Conservation (phyloP, 306 rosid species). For the Dryas drummondii region DNA sequence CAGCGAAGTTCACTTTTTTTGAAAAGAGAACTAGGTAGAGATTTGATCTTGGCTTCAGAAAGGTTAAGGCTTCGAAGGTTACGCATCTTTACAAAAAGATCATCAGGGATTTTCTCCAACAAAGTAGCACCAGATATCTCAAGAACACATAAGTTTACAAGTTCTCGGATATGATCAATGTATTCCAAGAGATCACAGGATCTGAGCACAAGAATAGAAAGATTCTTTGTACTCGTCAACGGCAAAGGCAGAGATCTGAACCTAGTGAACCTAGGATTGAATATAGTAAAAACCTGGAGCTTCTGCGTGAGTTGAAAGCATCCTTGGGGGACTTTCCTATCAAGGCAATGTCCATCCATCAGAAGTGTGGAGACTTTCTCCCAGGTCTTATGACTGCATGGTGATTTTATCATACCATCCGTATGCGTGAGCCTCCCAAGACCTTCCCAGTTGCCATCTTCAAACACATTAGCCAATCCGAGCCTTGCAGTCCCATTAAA, state of each 20-base stretch:
- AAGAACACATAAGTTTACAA: conserved; percentile 10
- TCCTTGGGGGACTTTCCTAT: conserved; percentile 16
- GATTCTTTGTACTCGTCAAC: not conserved
- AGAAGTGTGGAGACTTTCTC: conserved; percentile 22
- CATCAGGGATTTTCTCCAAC: not conserved
- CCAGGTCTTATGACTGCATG: not conserved
- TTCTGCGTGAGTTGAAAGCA: conserved; percentile 6
- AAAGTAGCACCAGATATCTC: conserved; percentile 40
- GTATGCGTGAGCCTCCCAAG: conserved; percentile 22
- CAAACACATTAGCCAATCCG: conserved; percentile 30
- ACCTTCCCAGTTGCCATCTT: conserved; percentile 16
- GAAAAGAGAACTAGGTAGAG: conserved; percentile 33
- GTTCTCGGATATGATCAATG: not conserved
- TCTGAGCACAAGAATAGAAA: conserved; percentile 40
- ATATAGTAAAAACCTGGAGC: conserved; percentile 24
- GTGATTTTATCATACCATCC: conserved; percentile 28
- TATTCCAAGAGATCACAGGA: conserved; percentile 35
- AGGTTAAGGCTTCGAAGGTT: conserved; percentile 36
- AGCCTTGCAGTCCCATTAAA: conserved; percentile 19
- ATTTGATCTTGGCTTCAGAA: conserved; percentile 19
- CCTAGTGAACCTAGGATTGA: conserved; percentile 31
- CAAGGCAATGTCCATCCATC: conserved; percentile 28
- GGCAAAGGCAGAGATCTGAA: not conserved
- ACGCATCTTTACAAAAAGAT: conserved; percentile 3
- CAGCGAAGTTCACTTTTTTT: conserved; percentile 19